Evolutionary conservation across 305 asterid species (phyloP), one percentile per base, ranked within the genome.

Genomic region (Fraxinus baroniana): DNA sequence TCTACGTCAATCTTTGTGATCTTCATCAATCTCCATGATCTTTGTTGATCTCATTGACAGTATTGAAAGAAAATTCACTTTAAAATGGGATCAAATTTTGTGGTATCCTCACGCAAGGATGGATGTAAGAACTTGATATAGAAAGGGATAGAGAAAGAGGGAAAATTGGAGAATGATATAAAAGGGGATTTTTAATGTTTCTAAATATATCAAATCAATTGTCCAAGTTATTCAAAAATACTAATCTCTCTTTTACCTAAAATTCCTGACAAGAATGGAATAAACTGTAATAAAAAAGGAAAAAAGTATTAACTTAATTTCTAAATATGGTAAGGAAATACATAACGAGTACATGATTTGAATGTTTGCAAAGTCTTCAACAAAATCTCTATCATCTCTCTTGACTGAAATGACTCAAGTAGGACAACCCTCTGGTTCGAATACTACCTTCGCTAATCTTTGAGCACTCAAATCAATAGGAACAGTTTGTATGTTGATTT

Each of bases 401-500:
- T 30, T 1, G 28, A 24, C 30, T 62, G 15, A 62, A 62, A 62
- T 62, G 71, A 62, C 71, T 62, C 32, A 20, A 18, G 32, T 22
- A 5, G 13, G 13, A 22, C 32, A 62, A 20, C 15, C 32, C 32
- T 62, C 30, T 62, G 4, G 71, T 62, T 62, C 5, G 13, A 62
- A 22, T 62, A 62, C 72, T 13, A 62, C 30, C 33, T 60, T 71
- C 70, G 76, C 81, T 24, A 91, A 75, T 41, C 84, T 87, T 32
- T 79, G 83, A 80, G 87, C 88, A 83, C 82, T 87, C 57, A 77
- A 86, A 86, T 90, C 93, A 85, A 85, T 88, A 77, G 86, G 60
- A 22, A 81, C 89, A 75, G 80, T 72, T 88, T 86, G 46, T 83
- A 46, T 30, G 79, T 74, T 81, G 85, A 64, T 70, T 87, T 88